These are phyloP conservation scores for Globisporangium lucens DNA, from an alignment of 352 stramenopile genomes.

Conservation along the genomic window DNA sequence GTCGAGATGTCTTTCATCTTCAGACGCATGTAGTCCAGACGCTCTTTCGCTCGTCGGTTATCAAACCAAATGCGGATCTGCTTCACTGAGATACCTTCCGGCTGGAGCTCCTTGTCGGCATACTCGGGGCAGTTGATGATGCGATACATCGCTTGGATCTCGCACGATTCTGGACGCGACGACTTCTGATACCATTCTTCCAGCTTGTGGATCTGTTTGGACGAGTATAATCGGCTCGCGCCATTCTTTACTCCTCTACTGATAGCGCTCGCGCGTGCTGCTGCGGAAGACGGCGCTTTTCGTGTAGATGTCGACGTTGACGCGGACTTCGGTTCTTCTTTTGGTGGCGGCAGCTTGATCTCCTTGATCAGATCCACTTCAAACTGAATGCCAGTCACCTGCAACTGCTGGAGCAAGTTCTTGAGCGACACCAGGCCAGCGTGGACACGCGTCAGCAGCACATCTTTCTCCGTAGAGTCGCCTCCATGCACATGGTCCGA, in stretches of 20 bases:
- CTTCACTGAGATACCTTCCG: conserved; percentile 84
- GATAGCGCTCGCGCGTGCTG: conserved; percentile 33
- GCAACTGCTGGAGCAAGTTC: conserved; percentile 71
- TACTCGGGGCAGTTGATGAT: conserved; percentile 86
- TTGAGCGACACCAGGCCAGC: conserved; percentile 65
- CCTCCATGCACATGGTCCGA: conserved; percentile 16
- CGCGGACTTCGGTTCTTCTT: conserved; percentile 47
- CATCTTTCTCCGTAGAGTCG: conserved; percentile 27
- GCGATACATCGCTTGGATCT: conserved; percentile 89
- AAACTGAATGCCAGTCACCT: conserved; percentile 78
- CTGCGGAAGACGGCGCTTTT: conserved; percentile 15
- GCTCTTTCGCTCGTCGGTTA: conserved; percentile 81
- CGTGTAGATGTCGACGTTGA: conserved; percentile 24
- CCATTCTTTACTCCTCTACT: conserved; percentile 68
- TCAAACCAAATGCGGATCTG: conserved; percentile 89
- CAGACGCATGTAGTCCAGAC: conserved; percentile 85
- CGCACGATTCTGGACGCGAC: conserved; percentile 70
- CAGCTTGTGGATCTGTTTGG: conserved; percentile 86
- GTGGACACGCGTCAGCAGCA: conserved; percentile 50
- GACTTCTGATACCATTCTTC: conserved; percentile 88
- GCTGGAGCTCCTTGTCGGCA: conserved; percentile 78
- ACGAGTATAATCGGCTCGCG: conserved; percentile 81
- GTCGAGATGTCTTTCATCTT: conserved; percentile 90
- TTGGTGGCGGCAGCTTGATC: conserved; percentile 50
- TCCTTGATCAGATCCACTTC: conserved; percentile 84